Evolutionary conservation across 345 rosid genomes (phyloP).

Genomic region (Pelargonium nanum): DNA sequence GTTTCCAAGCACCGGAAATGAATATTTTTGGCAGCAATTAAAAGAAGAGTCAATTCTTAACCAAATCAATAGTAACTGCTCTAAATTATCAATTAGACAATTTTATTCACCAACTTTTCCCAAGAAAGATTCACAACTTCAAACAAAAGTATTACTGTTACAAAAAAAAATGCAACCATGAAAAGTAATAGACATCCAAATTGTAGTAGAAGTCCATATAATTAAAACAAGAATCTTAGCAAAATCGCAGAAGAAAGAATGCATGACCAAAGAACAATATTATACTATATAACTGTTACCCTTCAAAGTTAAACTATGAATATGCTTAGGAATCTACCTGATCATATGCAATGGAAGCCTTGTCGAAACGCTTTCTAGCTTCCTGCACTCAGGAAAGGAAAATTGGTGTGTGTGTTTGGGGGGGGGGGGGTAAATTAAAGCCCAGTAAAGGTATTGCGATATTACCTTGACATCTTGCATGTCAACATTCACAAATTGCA

Average conservation of each 20-base stretch:
- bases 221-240: no score
- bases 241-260: no score
- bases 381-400: slow-evolving; percentile 48
- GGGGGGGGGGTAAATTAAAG: no score
- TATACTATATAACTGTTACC: no score
- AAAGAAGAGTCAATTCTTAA: no score
- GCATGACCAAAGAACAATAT: no score
- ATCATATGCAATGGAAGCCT: slow-evolving; percentile 80
- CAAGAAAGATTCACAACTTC: neutral
- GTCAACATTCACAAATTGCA: slow-evolving; percentile 82
- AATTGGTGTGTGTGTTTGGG: neutral
- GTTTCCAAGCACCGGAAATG: no score
- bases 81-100: neutral
- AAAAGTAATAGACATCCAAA: neutral
- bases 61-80: neutral
- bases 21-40: no score
- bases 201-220: neutral
- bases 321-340: slow-evolving; percentile 45
- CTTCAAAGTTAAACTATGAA: no score
- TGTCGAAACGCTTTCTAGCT: slow-evolving; percentile 93
- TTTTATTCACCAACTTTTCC: neutral
- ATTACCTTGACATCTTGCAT: slow-evolving; percentile 93
- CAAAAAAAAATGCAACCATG: neutral
- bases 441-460: no score
- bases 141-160: neutral